Evolutionary conservation across 768 basidiomycete species (phyloP).

Genomic region (Termitomyces sp.): DNA sequence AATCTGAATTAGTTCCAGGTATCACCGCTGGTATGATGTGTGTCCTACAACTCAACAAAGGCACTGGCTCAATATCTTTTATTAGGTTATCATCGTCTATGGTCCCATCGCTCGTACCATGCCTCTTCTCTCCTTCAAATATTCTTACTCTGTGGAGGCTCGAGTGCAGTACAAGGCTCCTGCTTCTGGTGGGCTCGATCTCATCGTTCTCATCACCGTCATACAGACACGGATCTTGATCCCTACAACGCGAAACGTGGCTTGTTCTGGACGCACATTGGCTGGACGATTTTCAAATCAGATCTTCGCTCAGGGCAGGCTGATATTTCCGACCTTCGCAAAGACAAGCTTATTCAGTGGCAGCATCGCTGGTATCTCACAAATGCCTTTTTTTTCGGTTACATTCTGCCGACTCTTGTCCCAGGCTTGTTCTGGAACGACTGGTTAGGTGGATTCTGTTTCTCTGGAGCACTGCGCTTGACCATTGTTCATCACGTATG

Average conservation of each 20-base stretch:
- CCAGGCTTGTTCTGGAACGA: conserved; percentile 73
- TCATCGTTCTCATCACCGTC: conserved; percentile 79
- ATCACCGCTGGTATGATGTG: conserved; percentile 40
- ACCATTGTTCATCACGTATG: conserved; percentile 78
- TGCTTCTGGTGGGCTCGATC: conserved; percentile 85
- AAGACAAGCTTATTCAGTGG: conserved; percentile 67
- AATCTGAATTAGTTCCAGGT: conserved; percentile 24
- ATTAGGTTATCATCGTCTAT: conserved; percentile 75
- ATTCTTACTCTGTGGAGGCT: conserved; percentile 67
- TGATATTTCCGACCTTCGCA: conserved; percentile 68
- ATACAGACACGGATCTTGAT: conserved; percentile 84
- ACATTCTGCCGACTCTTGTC: conserved; percentile 59
- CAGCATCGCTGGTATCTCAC: conserved; percentile 72
- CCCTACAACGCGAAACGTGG: conserved; percentile 81
- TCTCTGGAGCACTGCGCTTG: conserved; percentile 66
- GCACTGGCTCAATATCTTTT: background rate
- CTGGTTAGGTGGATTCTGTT: conserved; percentile 74
- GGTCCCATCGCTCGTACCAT: conserved; percentile 83
- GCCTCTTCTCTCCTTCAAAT: conserved; percentile 68
- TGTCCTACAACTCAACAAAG: conserved; percentile 20
- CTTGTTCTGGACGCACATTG: conserved; percentile 73
- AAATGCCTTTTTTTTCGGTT: conserved; percentile 63
- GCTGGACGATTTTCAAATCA: conserved; percentile 83
- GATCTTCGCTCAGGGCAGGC: conserved; percentile 63
- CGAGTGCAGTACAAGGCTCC: conserved; percentile 82